Evolutionary conservation across 1,139 yeast species (phyloP).

Genomic region (Yamadazyma songkhlaensis): DNA sequence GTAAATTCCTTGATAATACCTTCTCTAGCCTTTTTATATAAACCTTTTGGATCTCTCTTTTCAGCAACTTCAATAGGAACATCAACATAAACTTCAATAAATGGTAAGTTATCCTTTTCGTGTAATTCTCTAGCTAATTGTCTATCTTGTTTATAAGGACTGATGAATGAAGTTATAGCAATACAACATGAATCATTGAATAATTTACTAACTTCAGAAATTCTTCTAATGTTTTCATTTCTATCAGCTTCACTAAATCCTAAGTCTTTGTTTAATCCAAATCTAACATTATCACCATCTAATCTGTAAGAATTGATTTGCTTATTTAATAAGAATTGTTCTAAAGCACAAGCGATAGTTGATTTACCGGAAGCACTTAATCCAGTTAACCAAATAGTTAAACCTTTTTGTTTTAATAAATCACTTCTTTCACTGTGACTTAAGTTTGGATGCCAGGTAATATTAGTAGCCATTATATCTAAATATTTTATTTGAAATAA

Average conservation of each 20-base stretch:
- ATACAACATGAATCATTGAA: slow-evolving; percentile 88
- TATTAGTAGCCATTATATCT: slow-evolving; percentile 77
- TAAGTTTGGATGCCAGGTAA: slow-evolving; percentile 93
- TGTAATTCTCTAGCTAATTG: slow-evolving; percentile 83
- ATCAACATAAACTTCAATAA: slow-evolving; percentile 87
- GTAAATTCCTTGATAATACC: slow-evolving; percentile 94
- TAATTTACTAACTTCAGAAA: slow-evolving; percentile 85
- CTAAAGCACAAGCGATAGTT: slow-evolving; percentile 93
- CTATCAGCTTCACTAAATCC: slow-evolving; percentile 91
- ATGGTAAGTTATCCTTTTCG: slow-evolving; percentile 69
- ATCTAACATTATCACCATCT: slow-evolving; percentile 93
- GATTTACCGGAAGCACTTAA: slow-evolving; percentile 93
- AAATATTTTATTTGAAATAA: background rate
- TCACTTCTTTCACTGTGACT: slow-evolving; percentile 75
- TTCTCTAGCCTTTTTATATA: slow-evolving; percentile 93
- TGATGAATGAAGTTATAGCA: slow-evolving; percentile 85
- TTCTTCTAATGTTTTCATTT: slow-evolving; percentile 91
- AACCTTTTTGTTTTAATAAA: slow-evolving; percentile 78
- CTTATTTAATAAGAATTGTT: slow-evolving; percentile 69
- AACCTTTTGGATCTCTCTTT: slow-evolving; percentile 94
- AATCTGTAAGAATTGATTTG: slow-evolving; percentile 77
- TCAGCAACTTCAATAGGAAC: slow-evolving; percentile 94
- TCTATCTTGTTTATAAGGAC: slow-evolving; percentile 86
- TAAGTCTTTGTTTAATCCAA: slow-evolving; percentile 90
- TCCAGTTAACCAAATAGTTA: slow-evolving; percentile 94